A percentile compares a stretch with the other conserved stretches of the same genome.
phyloP scores from a whole-genome alignment of 208 protist species.

The Leishmania aethiopica region DNA sequence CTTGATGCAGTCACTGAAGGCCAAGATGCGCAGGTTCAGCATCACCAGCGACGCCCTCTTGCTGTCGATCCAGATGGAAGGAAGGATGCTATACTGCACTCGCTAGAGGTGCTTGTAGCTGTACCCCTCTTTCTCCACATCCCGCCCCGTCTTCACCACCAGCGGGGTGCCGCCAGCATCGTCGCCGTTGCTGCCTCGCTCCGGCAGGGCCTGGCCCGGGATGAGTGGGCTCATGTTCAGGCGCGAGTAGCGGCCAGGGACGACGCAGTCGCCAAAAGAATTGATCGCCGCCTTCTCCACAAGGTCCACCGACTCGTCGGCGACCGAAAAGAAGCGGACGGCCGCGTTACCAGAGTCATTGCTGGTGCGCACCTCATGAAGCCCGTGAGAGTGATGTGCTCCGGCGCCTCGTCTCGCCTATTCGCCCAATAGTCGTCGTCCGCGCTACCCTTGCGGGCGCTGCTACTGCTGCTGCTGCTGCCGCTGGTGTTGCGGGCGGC shows the following conservation, averaged over 20 bases:
- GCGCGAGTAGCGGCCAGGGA: slow-evolving; percentile 13
- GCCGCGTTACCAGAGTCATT: background rate
- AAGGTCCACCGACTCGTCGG: background rate
- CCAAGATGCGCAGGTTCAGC: slow-evolving; percentile 31
- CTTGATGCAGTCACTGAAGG: slow-evolving; percentile 26
- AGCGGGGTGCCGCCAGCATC: slow-evolving; percentile 17
- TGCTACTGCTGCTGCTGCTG: too few species aligned
- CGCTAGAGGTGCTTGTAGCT: slow-evolving; percentile 20
- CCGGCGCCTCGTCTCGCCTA: background rate
- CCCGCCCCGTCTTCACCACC: slow-evolving; percentile 18
- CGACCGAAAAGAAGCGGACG: background rate
- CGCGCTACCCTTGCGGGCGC: background rate
- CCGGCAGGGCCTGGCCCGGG: background rate
- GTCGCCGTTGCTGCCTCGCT: background rate
- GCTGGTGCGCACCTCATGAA: background rate
- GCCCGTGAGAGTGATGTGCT: background rate
- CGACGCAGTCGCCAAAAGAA: slow-evolving; percentile 12
- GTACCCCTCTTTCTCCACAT: slow-evolving; percentile 35
- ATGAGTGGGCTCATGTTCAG: background rate
- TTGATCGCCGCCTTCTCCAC: background rate
- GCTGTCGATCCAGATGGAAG: slow-evolving; percentile 35
- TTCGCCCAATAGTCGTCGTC: background rate
- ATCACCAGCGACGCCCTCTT: slow-evolving; percentile 32
- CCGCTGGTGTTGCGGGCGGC: too few species aligned
- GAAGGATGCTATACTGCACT: slow-evolving; percentile 19